phyloP scores from a whole-genome alignment of 352 stramenopile species.

The Globisporangium megalacanthum region DNA sequence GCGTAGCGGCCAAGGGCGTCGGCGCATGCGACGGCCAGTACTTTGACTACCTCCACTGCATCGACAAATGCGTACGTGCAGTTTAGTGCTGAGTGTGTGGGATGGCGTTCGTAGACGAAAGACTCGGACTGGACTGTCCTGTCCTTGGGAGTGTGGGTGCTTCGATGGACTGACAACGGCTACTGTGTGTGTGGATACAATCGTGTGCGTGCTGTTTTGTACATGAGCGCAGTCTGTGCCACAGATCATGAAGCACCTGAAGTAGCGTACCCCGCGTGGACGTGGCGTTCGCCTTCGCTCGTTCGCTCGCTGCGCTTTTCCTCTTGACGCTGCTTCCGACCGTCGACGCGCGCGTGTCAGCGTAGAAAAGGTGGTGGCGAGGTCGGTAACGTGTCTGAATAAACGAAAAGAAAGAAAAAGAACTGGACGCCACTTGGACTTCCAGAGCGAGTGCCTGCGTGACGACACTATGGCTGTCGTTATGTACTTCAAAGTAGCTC shows the following conservation, averaged over 20 bases:
- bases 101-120: too few species aligned
- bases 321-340: not conserved
- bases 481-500: too few species aligned
- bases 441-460: too few species aligned
- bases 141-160: too few species aligned
- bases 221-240: constrained; percentile 66
- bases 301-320: not conserved
- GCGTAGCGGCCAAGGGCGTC: constrained; percentile 89
- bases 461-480: too few species aligned
- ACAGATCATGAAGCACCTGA: constrained; percentile 94
- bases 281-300: not conserved
- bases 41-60: constrained; percentile 94
- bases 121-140: too few species aligned
- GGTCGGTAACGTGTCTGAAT: too few species aligned
- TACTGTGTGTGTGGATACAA: not conserved
- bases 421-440: too few species aligned
- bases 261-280: constrained; percentile 45
- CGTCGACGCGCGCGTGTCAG: not conserved
- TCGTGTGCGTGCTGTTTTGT: constrained; percentile 10
- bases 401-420: too few species aligned
- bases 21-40: constrained; percentile 94
- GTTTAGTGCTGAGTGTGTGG: not conserved
- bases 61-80: constrained; percentile 91
- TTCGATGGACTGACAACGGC: not conserved
- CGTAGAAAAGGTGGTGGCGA: not conserved